phyloP scores from a whole-genome alignment of 805 yeast species.

The Yueomyces sinensis region DNA sequence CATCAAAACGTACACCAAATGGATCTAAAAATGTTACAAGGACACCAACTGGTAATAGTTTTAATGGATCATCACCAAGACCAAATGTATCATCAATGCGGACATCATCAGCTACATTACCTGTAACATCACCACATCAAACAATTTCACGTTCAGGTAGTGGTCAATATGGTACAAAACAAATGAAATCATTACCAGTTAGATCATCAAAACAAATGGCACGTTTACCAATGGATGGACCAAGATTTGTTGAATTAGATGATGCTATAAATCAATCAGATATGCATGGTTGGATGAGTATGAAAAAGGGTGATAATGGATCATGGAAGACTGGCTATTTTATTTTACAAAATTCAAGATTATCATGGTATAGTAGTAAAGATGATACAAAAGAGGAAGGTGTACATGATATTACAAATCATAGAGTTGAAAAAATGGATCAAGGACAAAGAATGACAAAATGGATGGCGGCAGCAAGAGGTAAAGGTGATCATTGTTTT shows the following conservation, averaged over 20 bases:
- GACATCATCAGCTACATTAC: not conserved
- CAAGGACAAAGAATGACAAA: slow-evolving; percentile 52
- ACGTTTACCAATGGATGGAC: slow-evolving; percentile 52
- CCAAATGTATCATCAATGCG: not conserved
- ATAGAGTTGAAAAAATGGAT: slow-evolving; percentile 68
- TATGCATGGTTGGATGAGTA: slow-evolving; percentile 89
- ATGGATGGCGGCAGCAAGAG: slow-evolving; percentile 74
- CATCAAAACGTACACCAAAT: not conserved
- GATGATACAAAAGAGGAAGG: slow-evolving; percentile 80
- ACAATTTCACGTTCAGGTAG: not conserved
- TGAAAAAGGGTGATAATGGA: slow-evolving; percentile 70
- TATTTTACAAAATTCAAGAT: slow-evolving; percentile 79
- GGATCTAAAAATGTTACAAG: not conserved
- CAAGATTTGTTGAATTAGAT: slow-evolving; percentile 58
- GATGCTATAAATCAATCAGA: slow-evolving; percentile 64
- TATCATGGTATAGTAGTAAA: slow-evolving; percentile 70
- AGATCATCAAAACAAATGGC: not conserved
- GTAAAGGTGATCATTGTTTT: slow-evolving; percentile 82
- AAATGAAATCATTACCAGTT: not conserved
- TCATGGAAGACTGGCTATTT: slow-evolving; percentile 81
- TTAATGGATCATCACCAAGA: not conserved
- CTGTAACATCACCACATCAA: not conserved
- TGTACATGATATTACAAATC: slow-evolving; percentile 87
- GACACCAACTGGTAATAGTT: not conserved
- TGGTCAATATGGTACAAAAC: not conserved